Evolutionary conservation across 495 filamentous ascomycete genomes (phyloP), one percentile per base, ranked within the genome.

Genomic region (Penicillium diatomitis): DNA sequence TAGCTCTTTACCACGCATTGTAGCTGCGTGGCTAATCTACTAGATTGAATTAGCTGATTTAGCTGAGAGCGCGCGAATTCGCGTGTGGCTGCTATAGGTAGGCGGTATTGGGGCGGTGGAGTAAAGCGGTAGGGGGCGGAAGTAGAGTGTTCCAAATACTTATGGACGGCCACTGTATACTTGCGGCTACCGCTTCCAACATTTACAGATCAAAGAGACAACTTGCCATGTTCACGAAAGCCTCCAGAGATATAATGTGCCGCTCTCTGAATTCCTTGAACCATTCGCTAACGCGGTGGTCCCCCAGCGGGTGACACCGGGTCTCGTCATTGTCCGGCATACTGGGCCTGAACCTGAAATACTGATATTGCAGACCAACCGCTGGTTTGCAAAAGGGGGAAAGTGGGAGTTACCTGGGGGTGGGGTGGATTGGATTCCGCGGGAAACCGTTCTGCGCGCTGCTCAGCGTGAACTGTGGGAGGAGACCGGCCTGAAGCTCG

Each of bases 71-170:
- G 29, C 32, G n/a, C n/a, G n/a, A n/a, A n/a, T n/a, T 44, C 30
- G 41, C 41, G 29, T 44, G 41, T 33, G 32, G 5, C 11, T 33
- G n/a, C 11, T 33, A n/a, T 12, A 27, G 32, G 28, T 44, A 44
- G 41, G 41, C 41, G 41, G 41, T 44, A 44, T n/a, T n/a, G n/a
- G n/a, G n/a, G n/a, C n/a, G n/a, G n/a, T n/a, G 30, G n/a, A n/a
- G 35, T 11, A 34, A 12, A 12, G 41, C 41, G 41, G 41, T 44
- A 11, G 11, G 30, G 30, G 30, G 30, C 3, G 30, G 41, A 44
- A 44, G 41, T 44, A 44, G 30, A n/a, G 11, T 9, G 35, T 30
- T 32, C 10, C 41, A 44, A 44, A 44, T 34, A 44, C 41, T 44
- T 11, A 44, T 44, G 41, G 11, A 11, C 32, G 30, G 32, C 41